phyloP scores from a whole-genome alignment of 345 rosid species.

The Arabidopsis arenosa region DNA sequence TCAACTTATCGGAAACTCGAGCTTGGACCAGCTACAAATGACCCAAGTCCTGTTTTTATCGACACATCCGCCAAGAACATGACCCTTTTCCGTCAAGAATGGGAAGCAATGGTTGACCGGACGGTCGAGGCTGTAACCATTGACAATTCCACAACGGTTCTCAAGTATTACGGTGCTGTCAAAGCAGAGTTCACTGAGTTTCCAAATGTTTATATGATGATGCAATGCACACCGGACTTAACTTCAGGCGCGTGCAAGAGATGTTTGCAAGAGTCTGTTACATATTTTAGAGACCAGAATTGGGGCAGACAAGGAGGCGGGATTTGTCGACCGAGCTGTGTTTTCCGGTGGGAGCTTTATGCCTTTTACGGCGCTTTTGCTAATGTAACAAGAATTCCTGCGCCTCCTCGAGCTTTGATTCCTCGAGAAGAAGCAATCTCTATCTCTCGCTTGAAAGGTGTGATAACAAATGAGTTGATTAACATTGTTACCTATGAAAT shows the following conservation, averaged over 20 bases:
- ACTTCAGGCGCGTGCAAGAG: conserved; percentile 27
- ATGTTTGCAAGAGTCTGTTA: conserved; percentile 37
- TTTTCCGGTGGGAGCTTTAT: conserved; percentile 52
- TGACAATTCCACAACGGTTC: conserved; percentile 36
- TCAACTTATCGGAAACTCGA: conserved; percentile 36
- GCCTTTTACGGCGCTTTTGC: conserved; percentile 32
- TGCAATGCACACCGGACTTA: conserved; percentile 60
- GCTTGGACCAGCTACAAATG: neutral
- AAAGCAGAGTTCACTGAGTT: neutral
- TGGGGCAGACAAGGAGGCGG: conserved; percentile 48
- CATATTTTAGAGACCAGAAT: conserved; percentile 23
- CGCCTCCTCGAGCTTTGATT: conserved; percentile 20
- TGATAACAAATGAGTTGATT: neutral
- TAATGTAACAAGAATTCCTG: conserved; percentile 19
- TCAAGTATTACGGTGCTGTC: conserved; percentile 44
- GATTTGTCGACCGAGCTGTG: conserved; percentile 47
- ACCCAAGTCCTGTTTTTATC: neutral
- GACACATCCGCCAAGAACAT: conserved; percentile 7
- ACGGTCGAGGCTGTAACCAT: conserved; percentile 13
- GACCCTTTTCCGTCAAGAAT: conserved; percentile 41
- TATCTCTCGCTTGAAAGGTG: neutral
- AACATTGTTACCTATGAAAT: neutral
- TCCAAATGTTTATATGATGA: conserved; percentile 26
- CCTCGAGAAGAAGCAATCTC: conserved; percentile 2
- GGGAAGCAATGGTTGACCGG: conserved; percentile 31